These are phyloP conservation scores for Backusella mclennaniae DNA, from an alignment of 192 early-diverging fungal genomes.

Conservation along the genomic window DNA sequence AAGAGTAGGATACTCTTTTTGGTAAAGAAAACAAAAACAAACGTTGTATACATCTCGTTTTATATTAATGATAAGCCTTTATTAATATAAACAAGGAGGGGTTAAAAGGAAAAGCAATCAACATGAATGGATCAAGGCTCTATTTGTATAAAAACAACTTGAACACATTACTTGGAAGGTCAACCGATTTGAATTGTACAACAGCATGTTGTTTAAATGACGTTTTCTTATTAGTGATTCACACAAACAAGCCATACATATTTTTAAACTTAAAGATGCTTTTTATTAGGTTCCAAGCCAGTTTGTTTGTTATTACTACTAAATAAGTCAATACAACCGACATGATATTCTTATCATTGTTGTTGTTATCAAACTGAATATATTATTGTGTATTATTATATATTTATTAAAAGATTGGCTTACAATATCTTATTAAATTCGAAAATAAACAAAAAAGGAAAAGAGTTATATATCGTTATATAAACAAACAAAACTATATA, in stretches of 20 bases:
- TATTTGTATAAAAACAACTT: neutral
- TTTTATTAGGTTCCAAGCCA: neutral
- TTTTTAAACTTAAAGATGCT: neutral
- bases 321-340: no score
- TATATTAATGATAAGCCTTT: neutral
- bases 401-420: slow-evolving; percentile 3
- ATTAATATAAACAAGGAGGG: no score
- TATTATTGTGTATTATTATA: neutral
- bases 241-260: neutral
- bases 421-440: neutral
- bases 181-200: neutral
- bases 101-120: neutral
- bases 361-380: neutral
- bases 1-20: neutral
- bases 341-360: neutral
- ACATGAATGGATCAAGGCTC: neutral
- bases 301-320: neutral
- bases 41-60: neutral
- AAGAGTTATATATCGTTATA: neutral
- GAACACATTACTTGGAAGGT: neutral
- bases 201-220: neutral
- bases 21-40: neutral
- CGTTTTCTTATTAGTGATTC: neutral
- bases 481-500: neutral
- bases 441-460: neutral